phyloP scores from a whole-genome alignment of 179 eudicot species.

The Vitellaria paradoxa region DNA sequence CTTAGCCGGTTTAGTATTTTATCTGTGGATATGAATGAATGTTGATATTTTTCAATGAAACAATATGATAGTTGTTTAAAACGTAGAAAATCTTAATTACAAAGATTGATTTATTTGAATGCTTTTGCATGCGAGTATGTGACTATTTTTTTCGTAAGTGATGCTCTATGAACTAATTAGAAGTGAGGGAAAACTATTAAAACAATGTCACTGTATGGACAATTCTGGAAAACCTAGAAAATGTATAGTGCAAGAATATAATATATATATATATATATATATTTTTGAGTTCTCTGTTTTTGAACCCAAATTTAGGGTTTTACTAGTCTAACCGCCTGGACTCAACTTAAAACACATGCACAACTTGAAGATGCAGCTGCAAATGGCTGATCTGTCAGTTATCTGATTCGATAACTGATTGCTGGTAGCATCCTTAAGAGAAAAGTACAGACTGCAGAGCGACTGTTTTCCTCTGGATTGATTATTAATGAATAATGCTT shows the following conservation, averaged over 20 bases:
- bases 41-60: neutral
- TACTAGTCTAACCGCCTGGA: neutral
- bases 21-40: too few relatives aligned
- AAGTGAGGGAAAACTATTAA: neutral
- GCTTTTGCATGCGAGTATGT: neutral
- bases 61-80: too few relatives aligned
- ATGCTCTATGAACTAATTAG: neutral
- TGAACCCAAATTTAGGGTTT: neutral
- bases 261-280: neutral
- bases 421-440: neutral
- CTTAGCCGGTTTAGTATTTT: neutral
- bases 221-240: neutral
- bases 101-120: neutral
- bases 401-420: neutral
- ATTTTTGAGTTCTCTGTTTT: neutral
- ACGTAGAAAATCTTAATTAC: neutral
- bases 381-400: neutral
- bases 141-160: too few relatives aligned
- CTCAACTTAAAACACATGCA: neutral
- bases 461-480: conserved; percentile 1
- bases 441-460: neutral
- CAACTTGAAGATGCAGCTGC: neutral
- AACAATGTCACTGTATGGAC: neutral
- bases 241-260: neutral
- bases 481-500: neutral